A percentile compares a stretch with the other conserved stretches of the same genome.
These are phyloP conservation scores for Phycomyces blakesleeanus DNA, from an alignment of 192 early-diverging fungal genomes.

Conservation along the genomic window DNA sequence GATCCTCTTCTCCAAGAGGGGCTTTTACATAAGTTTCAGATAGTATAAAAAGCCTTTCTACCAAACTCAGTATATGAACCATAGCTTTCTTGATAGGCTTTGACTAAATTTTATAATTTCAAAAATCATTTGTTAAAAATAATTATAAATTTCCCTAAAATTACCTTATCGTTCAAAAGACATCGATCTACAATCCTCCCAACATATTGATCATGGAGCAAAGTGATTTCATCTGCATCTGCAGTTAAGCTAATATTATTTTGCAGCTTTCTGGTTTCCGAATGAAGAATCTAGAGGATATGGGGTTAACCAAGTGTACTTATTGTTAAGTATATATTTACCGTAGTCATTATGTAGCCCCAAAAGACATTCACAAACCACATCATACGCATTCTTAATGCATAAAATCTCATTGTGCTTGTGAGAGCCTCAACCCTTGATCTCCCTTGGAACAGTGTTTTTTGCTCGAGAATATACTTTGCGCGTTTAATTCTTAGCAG, in stretches of 20 bases:
- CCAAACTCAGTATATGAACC: conserved; percentile 23
- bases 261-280: conserved; percentile 33
- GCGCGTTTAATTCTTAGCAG: conserved; percentile 36
- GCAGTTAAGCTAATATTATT: conserved; percentile 20
- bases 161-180: conserved; percentile 36
- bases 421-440: background rate
- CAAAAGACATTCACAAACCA: conserved; percentile 43
- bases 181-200: conserved; percentile 32
- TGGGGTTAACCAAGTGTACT: background rate
- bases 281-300: conserved; percentile 31
- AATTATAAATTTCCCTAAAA: background rate
- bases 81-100: conserved; percentile 22
- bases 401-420: conserved; percentile 35
- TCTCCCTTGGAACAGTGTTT: conserved; percentile 24
- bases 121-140: background rate
- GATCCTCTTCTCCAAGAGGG: background rate
- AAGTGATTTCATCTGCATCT: conserved; percentile 39
- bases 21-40: conserved; percentile 2
- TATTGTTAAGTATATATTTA: conserved; percentile 7
- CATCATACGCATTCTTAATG: conserved; percentile 31
- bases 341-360: conserved; percentile 40
- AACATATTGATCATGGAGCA: conserved; percentile 29
- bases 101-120: background rate
- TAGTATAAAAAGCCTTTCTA: conserved; percentile 11
- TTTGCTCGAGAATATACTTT: conserved; percentile 35